Conservation (phyloP, 805 yeast genomes). For the Starmerella vaccinii region DNA sequence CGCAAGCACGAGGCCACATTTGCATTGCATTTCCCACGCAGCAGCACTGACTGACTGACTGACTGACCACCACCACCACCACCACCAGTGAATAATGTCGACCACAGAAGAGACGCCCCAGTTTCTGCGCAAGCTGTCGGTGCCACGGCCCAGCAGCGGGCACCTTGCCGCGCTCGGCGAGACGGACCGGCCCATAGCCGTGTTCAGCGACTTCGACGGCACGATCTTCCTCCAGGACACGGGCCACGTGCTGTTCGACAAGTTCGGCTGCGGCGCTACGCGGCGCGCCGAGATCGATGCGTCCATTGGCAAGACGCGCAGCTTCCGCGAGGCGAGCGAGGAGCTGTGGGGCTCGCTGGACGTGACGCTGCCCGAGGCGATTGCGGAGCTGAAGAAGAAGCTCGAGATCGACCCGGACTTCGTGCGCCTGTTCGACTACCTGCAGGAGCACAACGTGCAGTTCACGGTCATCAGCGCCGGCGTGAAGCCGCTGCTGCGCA, state of each 20-base stretch:
- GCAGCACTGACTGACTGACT: too few relatives aligned
- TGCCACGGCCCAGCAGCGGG: conserved; percentile 27
- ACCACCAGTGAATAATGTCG: too few relatives aligned
- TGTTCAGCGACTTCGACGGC: conserved; percentile 36
- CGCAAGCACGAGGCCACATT: too few relatives aligned
- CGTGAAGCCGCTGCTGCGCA: conserved; percentile 35
- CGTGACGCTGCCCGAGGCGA: conserved; percentile 34
- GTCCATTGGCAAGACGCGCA: conserved; percentile 32
- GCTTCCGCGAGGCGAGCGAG: conserved; percentile 37
- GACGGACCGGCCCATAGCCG: conserved; percentile 25
- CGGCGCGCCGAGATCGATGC: conserved; percentile 32
- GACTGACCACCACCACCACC: too few relatives aligned
- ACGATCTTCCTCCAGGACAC: conserved; percentile 39
- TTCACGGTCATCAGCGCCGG: conserved; percentile 39
- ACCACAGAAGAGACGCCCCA: conserved; percentile 14
- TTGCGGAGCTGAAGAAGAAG: conserved; percentile 30
- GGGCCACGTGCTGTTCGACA: conserved; percentile 38
- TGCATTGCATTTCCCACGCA: too few relatives aligned
- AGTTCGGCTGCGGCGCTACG: conserved; percentile 36
- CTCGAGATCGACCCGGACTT: conserved; percentile 36
- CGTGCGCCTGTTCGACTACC: conserved; percentile 32
- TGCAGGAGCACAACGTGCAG: conserved; percentile 33
- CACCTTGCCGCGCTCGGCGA: conserved; percentile 25
- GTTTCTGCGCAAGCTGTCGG: conserved; percentile 20
- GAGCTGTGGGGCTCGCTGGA: conserved; percentile 37